Percentiles rank a stretch among this genome's conserved stretches.
Evolutionary conservation across 2,329 filamentous ascomycete species (phyloP).

Genomic region (Domatiomyces globalis): DNA sequence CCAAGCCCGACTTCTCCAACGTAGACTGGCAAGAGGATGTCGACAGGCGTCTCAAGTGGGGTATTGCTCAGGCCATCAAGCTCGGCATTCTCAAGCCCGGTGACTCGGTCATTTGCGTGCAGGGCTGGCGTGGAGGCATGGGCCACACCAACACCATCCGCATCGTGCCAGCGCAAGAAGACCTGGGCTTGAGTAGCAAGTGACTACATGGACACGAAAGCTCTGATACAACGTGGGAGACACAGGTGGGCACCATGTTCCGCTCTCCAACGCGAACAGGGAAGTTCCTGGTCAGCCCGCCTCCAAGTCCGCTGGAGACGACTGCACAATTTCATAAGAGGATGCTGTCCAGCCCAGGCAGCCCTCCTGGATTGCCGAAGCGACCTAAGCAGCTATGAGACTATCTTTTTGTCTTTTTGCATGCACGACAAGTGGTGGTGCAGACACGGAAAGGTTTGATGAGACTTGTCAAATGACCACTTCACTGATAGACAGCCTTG

Average conservation of each 20-base stretch:
- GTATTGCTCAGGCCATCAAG: conserved; percentile 71
- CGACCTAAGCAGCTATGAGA: neutral
- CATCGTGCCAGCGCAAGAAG: conserved; percentile 34
- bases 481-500: neutral
- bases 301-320: conserved; percentile 3
- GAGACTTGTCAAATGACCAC: neutral
- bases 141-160: conserved; percentile 53
- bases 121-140: conserved; percentile 54
- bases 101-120: conserved; percentile 53
- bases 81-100: conserved; percentile 69
- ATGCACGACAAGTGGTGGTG: neutral
- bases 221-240: neutral
- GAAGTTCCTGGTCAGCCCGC: conserved; percentile 7
- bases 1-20: conserved; percentile 85
- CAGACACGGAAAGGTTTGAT: neutral
- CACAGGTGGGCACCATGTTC: conserved; percentile 7
- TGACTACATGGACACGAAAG: conserved; percentile 10
- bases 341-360: neutral
- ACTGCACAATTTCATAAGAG: neutral
- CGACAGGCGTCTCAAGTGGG: conserved; percentile 94
- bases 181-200: conserved; percentile 18
- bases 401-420: neutral
- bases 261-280: conserved; percentile 5
- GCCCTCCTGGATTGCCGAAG: neutral
- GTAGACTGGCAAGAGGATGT: conserved; percentile 87